These are phyloP conservation scores for Hexamita inflata DNA, from an alignment of 208 protist species.

Conservation along the genomic window DNA sequence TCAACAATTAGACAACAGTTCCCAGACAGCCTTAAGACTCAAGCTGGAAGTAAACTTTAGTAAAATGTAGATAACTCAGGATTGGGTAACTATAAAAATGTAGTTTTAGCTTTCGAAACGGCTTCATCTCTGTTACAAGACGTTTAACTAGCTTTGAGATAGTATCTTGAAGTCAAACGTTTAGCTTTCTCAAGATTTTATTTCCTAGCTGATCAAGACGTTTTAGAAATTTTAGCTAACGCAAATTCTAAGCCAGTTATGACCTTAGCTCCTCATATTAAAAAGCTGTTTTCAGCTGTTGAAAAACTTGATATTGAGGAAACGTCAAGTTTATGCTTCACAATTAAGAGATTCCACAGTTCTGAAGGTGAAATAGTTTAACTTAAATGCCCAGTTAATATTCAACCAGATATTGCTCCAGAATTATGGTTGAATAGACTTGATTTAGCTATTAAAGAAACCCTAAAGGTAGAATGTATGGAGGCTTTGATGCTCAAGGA, in stretches of 20 bases:
- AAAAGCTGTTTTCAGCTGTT: constrained; percentile 23
- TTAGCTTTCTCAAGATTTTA: constrained; percentile 91
- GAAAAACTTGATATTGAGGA: constrained; percentile 10
- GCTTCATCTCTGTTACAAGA: background rate
- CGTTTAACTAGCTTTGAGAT: constrained; percentile 60
- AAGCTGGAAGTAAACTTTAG: background rate
- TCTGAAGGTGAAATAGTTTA: constrained; percentile 11
- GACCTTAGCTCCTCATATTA: background rate
- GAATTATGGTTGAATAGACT: constrained; percentile 20
- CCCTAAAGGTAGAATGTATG: background rate
- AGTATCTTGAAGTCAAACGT: constrained; percentile 88
- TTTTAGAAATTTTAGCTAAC: constrained; percentile 88
- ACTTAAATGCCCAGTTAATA: background rate
- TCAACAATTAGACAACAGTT: background rate
- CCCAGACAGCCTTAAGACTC: background rate
- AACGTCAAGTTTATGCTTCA: background rate
- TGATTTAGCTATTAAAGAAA: constrained; percentile 10
- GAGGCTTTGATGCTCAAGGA: background rate
- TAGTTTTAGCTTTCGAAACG: background rate
- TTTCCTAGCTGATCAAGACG: constrained; percentile 97
- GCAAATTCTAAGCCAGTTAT: constrained; percentile 6
- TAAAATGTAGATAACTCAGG: background rate
- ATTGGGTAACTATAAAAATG: background rate
- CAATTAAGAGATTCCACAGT: background rate
- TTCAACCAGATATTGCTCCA: background rate